Conservation (phyloP, 371 early-diverging fungal species). For the Coemansia sp. region DNA sequence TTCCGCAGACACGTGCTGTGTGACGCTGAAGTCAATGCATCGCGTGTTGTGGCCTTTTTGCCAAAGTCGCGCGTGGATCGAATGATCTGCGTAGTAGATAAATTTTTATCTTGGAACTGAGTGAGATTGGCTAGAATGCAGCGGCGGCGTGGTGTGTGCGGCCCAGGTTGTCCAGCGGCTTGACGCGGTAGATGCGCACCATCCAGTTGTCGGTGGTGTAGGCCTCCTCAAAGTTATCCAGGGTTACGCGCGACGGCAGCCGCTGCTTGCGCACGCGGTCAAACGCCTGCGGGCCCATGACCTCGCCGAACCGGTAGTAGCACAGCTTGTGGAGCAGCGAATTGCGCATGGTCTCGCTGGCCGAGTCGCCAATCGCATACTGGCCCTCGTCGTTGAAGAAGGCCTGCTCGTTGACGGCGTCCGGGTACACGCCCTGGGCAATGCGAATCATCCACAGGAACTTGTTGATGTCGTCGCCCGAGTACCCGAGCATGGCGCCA, state of each 20-base stretch:
- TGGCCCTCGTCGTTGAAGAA: constrained; percentile 91
- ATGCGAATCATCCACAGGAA: constrained; percentile 99
- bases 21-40: too few species aligned
- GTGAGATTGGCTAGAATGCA: neutral
- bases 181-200: constrained; percentile 96
- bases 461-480: constrained; percentile 99
- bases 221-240: constrained; percentile 89
- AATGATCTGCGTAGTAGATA: too few species aligned
- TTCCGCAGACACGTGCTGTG: too few species aligned
- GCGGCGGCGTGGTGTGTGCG: constrained; percentile 35
- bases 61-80: too few species aligned
- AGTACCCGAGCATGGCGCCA: constrained; percentile 94
- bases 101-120: too few species aligned
- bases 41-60: too few species aligned
- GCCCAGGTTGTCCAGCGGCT: constrained; percentile 89
- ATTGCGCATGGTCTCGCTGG: constrained; percentile 86
- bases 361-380: constrained; percentile 90
- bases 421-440: constrained; percentile 95
- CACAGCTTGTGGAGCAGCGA: constrained; percentile 96
- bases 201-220: constrained; percentile 91
- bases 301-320: constrained; percentile 91
- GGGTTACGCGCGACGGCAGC: constrained; percentile 75
- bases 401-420: constrained; percentile 81
- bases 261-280: constrained; percentile 88
- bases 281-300: constrained; percentile 72